A percentile compares a stretch with the other conserved stretches of the same genome.
Conservation (phyloP, 176 grass and related monocot species). For the Oryza meridionalis region DNA sequence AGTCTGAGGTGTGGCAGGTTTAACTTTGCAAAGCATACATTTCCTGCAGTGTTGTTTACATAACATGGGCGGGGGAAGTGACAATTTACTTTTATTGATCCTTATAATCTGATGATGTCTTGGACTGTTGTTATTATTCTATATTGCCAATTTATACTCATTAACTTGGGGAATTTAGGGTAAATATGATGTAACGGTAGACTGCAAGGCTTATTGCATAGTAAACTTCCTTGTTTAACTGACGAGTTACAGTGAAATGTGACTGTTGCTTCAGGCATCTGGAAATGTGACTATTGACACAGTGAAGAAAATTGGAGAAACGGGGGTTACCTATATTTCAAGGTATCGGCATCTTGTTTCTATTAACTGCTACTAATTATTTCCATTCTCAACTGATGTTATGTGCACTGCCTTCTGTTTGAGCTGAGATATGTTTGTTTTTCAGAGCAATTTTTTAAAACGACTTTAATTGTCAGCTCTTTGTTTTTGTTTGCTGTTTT, state of each 20-base stretch:
- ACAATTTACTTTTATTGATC: background rate
- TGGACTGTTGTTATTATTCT: background rate
- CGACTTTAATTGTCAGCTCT: background rate
- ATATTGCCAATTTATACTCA: background rate
- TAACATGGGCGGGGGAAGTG: background rate
- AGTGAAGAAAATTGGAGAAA: slow-evolving; percentile 93
- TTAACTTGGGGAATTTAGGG: background rate
- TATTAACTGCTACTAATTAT: background rate
- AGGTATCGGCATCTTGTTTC: slow-evolving; percentile 48
- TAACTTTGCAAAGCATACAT: background rate
- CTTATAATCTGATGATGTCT: background rate
- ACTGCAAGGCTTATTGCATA: background rate
- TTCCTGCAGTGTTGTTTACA: background rate
- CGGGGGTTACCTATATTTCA: slow-evolving; percentile 90
- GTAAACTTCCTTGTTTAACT: background rate
- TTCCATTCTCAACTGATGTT: background rate
- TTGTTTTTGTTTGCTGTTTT: slow-evolving; percentile 9
- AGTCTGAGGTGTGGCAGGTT: slow-evolving; percentile 74
- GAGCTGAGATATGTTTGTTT: background rate
- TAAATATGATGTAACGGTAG: background rate
- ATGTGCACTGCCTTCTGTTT: background rate
- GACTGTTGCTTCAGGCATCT: slow-evolving; percentile 64
- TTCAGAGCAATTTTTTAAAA: background rate
- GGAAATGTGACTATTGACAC: slow-evolving; percentile 92
- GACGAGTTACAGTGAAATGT: background rate